These are phyloP conservation scores for Trichosanthes truncata DNA, from an alignment of 306 rosid genomes.

Conservation along the genomic window DNA sequence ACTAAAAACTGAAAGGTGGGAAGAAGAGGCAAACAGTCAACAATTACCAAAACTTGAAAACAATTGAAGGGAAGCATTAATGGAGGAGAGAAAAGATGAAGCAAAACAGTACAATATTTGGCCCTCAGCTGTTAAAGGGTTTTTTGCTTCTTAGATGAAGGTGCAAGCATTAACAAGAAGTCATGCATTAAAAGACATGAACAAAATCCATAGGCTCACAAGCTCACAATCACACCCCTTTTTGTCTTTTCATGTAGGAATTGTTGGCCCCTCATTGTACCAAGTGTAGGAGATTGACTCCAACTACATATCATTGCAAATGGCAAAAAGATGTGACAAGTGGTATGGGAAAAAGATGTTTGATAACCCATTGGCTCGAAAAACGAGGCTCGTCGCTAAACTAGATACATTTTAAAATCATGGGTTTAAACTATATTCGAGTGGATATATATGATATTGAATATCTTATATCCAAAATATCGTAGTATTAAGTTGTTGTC, in stretches of 20 bases:
- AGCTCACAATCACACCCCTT: neutral
- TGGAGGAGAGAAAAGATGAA: neutral
- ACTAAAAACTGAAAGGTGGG: conserved; percentile 1
- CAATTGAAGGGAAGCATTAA: neutral
- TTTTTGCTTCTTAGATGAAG: neutral
- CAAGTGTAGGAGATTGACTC: neutral
- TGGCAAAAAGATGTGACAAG: neutral
- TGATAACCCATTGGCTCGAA: neutral
- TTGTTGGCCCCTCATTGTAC: neutral
- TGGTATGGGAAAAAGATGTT: neutral
- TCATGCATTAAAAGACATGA: neutral
- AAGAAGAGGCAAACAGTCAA: neutral
- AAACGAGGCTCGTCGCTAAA: neutral
- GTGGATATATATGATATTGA: neutral
- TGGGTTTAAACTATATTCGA: no score
- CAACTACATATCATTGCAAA: neutral
- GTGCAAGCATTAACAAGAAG: neutral
- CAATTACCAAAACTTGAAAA: conserved; percentile 2
- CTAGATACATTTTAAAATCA: neutral
- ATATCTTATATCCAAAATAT: neutral
- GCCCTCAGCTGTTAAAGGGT: neutral
- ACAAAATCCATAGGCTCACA: neutral
- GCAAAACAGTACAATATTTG: neutral
- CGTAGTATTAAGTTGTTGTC: no score
- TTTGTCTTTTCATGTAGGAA: neutral